Conservation (phyloP, 352 stramenopile genomes). For the Lagenidium sp. region DNA sequence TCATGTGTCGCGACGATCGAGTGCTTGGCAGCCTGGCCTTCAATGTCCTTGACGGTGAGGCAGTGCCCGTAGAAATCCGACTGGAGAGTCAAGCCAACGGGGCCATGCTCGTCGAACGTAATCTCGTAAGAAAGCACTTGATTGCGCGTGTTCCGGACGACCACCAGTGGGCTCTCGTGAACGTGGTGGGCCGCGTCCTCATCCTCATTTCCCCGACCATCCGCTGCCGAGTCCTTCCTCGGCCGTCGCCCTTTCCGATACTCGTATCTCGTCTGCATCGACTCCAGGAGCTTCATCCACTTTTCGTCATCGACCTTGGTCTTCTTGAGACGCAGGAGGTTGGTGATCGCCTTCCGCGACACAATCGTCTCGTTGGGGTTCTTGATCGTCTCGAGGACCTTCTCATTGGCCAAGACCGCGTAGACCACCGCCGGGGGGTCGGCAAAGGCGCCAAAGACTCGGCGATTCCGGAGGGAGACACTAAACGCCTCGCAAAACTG, state of each 20-base stretch:
- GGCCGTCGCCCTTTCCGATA: slow-evolving; percentile 12
- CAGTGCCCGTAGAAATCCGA: slow-evolving; percentile 51
- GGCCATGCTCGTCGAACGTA: slow-evolving; percentile 31
- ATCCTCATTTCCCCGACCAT: slow-evolving; percentile 1
- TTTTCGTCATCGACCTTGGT: slow-evolving; percentile 32
- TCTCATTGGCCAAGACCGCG: slow-evolving; percentile 36
- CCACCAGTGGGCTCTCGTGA: slow-evolving; percentile 23
- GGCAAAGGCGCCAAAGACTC: slow-evolving; percentile 15
- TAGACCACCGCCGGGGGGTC: slow-evolving; percentile 33
- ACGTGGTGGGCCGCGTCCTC: slow-evolving; percentile 6
- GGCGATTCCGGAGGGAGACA: slow-evolving; percentile 19
- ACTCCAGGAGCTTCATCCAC: slow-evolving; percentile 38
- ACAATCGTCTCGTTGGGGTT: slow-evolving; percentile 23
- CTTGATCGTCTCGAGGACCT: slow-evolving; percentile 27
- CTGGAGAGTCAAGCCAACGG: slow-evolving; percentile 31
- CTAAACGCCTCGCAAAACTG: slow-evolving; percentile 32
- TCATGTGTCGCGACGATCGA: slow-evolving; percentile 39
- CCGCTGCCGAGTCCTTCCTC: slow-evolving; percentile 9
- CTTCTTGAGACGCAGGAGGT: slow-evolving; percentile 30
- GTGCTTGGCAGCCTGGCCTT: slow-evolving; percentile 25
- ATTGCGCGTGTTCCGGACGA: slow-evolving; percentile 50
- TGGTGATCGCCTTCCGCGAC: slow-evolving; percentile 32
- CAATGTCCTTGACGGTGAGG: slow-evolving; percentile 26
- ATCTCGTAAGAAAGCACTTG: slow-evolving; percentile 61
- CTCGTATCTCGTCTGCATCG: slow-evolving; percentile 34